Percentiles rank a stretch among this genome's conserved stretches.
These are phyloP conservation scores for Colletotrichum sidae DNA, from an alignment of 2,329 filamentous ascomycete genomes.

Conservation along the genomic window DNA sequence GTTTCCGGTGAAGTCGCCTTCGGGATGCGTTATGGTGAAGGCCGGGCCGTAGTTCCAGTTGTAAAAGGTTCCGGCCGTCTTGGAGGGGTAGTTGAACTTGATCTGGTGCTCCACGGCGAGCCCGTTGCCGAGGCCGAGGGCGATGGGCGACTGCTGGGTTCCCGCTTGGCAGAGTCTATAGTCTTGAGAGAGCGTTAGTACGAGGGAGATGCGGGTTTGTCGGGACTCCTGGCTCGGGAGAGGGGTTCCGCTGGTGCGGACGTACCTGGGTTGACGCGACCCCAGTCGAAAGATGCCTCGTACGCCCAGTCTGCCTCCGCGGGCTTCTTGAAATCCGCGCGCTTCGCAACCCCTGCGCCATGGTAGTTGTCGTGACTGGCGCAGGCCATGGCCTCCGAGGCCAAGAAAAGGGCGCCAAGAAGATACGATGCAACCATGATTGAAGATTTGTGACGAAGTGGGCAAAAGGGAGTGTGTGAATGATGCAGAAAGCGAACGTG, in stretches of 20 bases:
- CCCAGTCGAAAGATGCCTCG: conserved; percentile 34
- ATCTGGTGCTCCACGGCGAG: conserved; percentile 53
- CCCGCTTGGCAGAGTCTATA: conserved; percentile 57
- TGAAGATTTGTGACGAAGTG: not conserved
- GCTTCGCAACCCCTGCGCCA: not conserved
- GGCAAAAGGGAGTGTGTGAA: not conserved
- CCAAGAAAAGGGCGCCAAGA: not conserved
- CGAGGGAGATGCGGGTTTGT: too few relatives aligned
- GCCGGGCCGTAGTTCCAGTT: conserved; percentile 62
- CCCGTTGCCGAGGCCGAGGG: conserved; percentile 52
- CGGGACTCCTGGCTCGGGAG: too few relatives aligned
- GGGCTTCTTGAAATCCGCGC: conserved; percentile 1
- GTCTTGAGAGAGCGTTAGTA: conserved; percentile 1
- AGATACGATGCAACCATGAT: conserved; percentile 2
- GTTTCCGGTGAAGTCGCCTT: conserved; percentile 49
- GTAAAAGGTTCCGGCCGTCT: conserved; percentile 52
- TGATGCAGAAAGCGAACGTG: not conserved
- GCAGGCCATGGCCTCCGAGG: conserved; percentile 21
- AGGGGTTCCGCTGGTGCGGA: not conserved
- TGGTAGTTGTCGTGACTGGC: conserved; percentile 15
- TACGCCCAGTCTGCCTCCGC: conserved; percentile 29
- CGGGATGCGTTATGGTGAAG: conserved; percentile 52
- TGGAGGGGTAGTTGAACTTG: conserved; percentile 53
- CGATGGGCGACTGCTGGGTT: conserved; percentile 62
- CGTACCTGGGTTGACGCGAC: conserved; percentile 23